Evolutionary conservation across 768 basidiomycete species (phyloP), one percentile per base, ranked within the genome.

Genomic region (Russula brevipes): DNA sequence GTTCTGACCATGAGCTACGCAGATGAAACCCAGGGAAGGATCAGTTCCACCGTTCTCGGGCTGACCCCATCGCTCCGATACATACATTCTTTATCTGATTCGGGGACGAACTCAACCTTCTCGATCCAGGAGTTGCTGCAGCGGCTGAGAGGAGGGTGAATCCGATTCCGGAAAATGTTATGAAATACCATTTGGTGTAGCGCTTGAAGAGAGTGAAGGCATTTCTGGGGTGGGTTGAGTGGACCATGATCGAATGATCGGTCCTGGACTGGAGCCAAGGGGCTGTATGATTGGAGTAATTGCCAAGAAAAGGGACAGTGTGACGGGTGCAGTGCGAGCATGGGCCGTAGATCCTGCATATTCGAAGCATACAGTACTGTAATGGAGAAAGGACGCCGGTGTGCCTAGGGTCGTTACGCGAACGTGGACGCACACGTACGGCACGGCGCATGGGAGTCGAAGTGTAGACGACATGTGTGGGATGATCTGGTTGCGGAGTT

Each of bases 1-100:
- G 79, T 0, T 83, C 82, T 74, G 86, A 84, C 88, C 88, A 91
- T 12, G 89, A 86, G 36, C 81, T 80, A 39, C 89, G 84, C 0
- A 87, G 73, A 75, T 77, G 70, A 82, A 79, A 2, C 87, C 85
- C 9, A 91, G 74, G n/a, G 75, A 81, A 4, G 85, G 79, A 71
- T 91, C 87, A n/a, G 89, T 91, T 51, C 89, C 89, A 5, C 85
- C 86, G 38, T 44, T 52, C 16, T 63, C 61, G 33, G 76, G 62
- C 67, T 75, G 84, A 8, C 84, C 77, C 88, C 88, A 90, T 56
- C 76, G 76, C 57, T 85, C 85, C n/a, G n/a, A n/a, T n/a, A n/a
- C n/a, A n/a, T n/a, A n/a, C 75, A 75, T 50, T 86, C 84, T 44
- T 78, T 73, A 66, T 89, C 85, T 47, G 67, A 66, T 54, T 85